These are phyloP conservation scores for Colletotrichum paranaense DNA, from an alignment of 2,329 filamentous ascomycete species.

Conservation along the genomic window DNA sequence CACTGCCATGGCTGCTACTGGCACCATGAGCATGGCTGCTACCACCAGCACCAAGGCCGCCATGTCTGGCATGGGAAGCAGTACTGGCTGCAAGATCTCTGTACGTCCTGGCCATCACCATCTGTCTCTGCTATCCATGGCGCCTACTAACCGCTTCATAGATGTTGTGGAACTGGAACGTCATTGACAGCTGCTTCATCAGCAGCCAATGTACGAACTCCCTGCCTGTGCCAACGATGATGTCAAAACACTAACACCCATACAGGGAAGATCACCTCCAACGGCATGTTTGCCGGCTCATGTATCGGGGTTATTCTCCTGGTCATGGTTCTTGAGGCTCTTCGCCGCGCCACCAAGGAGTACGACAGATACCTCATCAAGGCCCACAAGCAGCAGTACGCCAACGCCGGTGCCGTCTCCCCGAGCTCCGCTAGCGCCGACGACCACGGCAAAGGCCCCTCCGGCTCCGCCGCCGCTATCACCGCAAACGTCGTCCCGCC, in stretches of 20 bases:
- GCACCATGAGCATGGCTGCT: slow-evolving; percentile 29
- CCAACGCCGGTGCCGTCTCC: slow-evolving; percentile 34
- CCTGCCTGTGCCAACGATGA: background rate
- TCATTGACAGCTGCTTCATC: slow-evolving; percentile 79
- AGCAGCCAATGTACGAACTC: slow-evolving; percentile 43
- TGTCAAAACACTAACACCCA: background rate
- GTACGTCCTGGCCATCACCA: slow-evolving; percentile 43
- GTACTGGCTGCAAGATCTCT: slow-evolving; percentile 53
- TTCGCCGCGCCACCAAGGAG: slow-evolving; percentile 77
- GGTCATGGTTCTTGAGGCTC: slow-evolving; percentile 76
- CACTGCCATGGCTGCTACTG: slow-evolving; percentile 25
- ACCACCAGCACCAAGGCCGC: slow-evolving; percentile 21
- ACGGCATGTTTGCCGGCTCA: slow-evolving; percentile 80
- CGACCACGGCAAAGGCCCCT: slow-evolving; percentile 1
- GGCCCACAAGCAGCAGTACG: slow-evolving; percentile 50
- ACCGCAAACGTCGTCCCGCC: slow-evolving; percentile 40
- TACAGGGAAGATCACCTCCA: slow-evolving; percentile 63
- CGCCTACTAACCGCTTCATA: slow-evolving; percentile 44
- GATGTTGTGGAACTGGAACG: slow-evolving; percentile 88
- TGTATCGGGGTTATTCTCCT: slow-evolving; percentile 84
- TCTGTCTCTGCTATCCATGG: background rate
- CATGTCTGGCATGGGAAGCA: slow-evolving; percentile 39
- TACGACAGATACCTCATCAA: slow-evolving; percentile 76
- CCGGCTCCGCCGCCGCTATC: background rate
- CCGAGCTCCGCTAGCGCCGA: slow-evolving; percentile 17